Evolutionary conservation across 352 stramenopile genomes (phyloP).

Genomic region (Albugo candida): DNA sequence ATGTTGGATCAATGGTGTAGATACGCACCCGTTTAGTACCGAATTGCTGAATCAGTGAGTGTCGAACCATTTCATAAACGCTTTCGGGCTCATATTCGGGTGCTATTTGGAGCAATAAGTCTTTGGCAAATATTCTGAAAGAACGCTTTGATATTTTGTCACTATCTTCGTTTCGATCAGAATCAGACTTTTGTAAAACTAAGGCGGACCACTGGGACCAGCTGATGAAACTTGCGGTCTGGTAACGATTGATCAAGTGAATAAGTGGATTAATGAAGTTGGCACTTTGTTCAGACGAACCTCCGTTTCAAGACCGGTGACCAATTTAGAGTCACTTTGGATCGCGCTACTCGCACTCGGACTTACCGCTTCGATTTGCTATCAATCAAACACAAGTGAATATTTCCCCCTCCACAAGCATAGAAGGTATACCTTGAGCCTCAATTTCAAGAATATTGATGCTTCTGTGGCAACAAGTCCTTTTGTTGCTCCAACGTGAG

Average conservation of each 20-base stretch:
- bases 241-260: not conserved
- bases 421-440: too few relatives aligned
- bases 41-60: conserved; percentile 30
- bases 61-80: conserved; percentile 48
- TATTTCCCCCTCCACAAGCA: too few relatives aligned
- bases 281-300: too few relatives aligned
- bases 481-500: not conserved
- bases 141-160: conserved; percentile 34
- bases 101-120: conserved; percentile 50
- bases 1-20: conserved; percentile 28
- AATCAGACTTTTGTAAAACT: conserved; percentile 15
- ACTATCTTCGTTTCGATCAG: conserved; percentile 10
- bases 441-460: too few relatives aligned
- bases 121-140: conserved; percentile 51
- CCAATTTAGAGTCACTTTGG: too few relatives aligned
- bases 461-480: not conserved
- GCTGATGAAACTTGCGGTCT: conserved; percentile 55
- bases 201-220: conserved; percentile 50
- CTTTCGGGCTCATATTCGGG: conserved; percentile 63
- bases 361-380: too few relatives aligned
- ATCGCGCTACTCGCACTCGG: too few relatives aligned
- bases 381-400: too few relatives aligned
- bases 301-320: too few relatives aligned
- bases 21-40: conserved; percentile 32
- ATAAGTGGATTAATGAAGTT: not conserved